Evolutionary conservation across 192 early-diverging fungal species (phyloP).

Genomic region (Rhizoclosmatium globosum): DNA sequence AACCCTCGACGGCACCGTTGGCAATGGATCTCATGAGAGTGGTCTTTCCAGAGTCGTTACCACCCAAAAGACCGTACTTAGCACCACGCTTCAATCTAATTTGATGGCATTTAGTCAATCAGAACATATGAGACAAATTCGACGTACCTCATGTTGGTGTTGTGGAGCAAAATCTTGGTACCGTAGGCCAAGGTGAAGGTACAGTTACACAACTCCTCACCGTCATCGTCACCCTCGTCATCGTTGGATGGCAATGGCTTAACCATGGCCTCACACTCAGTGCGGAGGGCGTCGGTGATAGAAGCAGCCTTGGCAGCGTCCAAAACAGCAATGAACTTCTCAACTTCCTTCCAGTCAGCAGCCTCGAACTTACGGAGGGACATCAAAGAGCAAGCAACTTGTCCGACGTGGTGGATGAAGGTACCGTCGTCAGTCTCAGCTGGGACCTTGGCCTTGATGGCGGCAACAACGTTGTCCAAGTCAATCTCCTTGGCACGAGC

Average conservation of each 20-base stretch:
- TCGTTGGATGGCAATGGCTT: slow-evolving; percentile 56
- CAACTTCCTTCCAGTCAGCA: slow-evolving; percentile 70
- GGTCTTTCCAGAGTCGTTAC: slow-evolving; percentile 87
- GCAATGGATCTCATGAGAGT: slow-evolving; percentile 89
- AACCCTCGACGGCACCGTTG: slow-evolving; percentile 81
- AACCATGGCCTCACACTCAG: slow-evolving; percentile 38
- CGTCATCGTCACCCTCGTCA: slow-evolving; percentile 51
- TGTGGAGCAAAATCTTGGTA: slow-evolving; percentile 82
- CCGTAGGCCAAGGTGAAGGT: slow-evolving; percentile 87
- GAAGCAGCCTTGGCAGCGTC: slow-evolving; percentile 47
- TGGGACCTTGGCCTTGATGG: slow-evolving; percentile 58
- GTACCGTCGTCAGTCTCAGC: slow-evolving; percentile 51
- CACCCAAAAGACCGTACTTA: slow-evolving; percentile 83
- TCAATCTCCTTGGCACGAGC: slow-evolving; percentile 43
- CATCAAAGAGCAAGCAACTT: slow-evolving; percentile 68
- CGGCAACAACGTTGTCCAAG: slow-evolving; percentile 52
- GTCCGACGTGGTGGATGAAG: slow-evolving; percentile 64
- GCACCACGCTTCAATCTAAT: slow-evolving; percentile 71
- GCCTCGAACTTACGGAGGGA: slow-evolving; percentile 69
- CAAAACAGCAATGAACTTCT: slow-evolving; percentile 62
- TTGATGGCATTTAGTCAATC: not conserved
- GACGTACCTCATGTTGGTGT: slow-evolving; percentile 54
- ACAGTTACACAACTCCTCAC: slow-evolving; percentile 74
- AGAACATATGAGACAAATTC: too few relatives aligned
- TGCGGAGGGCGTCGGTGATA: slow-evolving; percentile 36